Evolutionary conservation across 2,329 filamentous ascomycete genomes (phyloP), one percentile per base, ranked within the genome.

Genomic region (Annulohypoxylon truncatum): DNA sequence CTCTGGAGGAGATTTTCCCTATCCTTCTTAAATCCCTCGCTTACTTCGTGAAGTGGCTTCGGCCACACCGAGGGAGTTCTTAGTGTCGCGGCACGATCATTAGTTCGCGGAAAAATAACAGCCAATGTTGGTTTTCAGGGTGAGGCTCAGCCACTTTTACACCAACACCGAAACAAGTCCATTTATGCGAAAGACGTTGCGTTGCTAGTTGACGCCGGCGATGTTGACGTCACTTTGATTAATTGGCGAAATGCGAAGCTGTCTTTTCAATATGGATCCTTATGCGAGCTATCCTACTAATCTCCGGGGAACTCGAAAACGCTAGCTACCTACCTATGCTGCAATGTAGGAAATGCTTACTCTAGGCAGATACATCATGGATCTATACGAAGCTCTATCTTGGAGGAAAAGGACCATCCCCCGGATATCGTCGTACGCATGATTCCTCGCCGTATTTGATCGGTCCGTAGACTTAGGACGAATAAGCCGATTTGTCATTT

Each of bases 11-110:
- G 47, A 38, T 62, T 35, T 62, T 65, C 44, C 48, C 22, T 24
- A 7, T 29, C 20, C 22, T 53, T 24, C 35, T 42, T 54, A 48
- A 59, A 61, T 69, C 60, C 64, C 67, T 69, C 60, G 67, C 64
- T 69, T 61, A 64, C 44, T 42, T 29, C 56, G 57, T 62, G 64
- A 53, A 69, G 64, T 61, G 60, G 64, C 67, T 68, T 73, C 71
- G 72, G 72, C 58, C 56, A 66, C 38, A 63, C 72, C 71, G 72
- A 72, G 64, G 51, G 64, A 46, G 51, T 51, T 52, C 20, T 66
- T 54, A 70, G 66, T 69, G 60, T 40, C 44, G 60, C 63, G 56
- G 52, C 61, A 59, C 55, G 42, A 67, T 67, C 63, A 48, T 68
- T 71, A 50, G 63, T 44, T 56, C 53, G 61, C 18, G 46, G 55